Conservation (phyloP, 129 eudicot species). For the Centaurea solstitialis region DNA sequence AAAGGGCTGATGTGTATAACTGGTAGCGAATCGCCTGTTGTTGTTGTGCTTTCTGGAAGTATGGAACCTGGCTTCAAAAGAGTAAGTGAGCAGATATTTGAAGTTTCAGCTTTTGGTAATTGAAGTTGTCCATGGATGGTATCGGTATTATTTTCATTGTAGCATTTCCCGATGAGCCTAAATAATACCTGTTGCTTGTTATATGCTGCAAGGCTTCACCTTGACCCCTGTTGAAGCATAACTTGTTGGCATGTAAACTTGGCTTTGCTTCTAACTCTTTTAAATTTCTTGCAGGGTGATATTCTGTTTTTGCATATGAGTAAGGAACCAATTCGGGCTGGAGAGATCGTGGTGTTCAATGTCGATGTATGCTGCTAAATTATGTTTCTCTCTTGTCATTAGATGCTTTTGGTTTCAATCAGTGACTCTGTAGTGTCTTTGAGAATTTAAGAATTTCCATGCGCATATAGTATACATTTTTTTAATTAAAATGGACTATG, state of each 20-base stretch:
- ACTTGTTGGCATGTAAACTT: conserved; percentile 15
- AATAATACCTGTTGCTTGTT: not conserved
- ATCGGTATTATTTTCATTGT: not conserved
- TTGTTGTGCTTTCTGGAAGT: conserved; percentile 97
- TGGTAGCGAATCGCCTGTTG: conserved; percentile 97
- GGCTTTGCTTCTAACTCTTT: conserved; percentile 8
- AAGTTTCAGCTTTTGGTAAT: not conserved
- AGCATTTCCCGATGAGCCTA: not conserved
- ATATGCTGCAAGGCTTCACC: conserved; percentile 11
- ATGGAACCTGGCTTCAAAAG: conserved; percentile 99
- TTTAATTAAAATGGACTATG: not conserved
- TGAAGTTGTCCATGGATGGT: not conserved
- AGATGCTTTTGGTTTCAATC: not conserved
- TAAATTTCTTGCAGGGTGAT: conserved; percentile 76
- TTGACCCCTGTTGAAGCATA: not conserved
- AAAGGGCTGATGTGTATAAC: conserved; percentile 87
- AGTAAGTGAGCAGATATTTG: conserved; percentile 38
- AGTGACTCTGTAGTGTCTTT: not conserved
- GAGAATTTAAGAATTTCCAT: conserved; percentile 2
- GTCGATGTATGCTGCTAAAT: conserved; percentile 63
- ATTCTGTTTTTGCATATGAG: conserved; percentile 89
- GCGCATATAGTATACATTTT: not conserved
- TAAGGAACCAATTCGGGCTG: conserved; percentile 94
- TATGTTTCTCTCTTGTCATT: not conserved
- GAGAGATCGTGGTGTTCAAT: conserved; percentile 94